These are phyloP conservation scores for Globisporangium carolinianum DNA, from an alignment of 352 stramenopile genomes.

Conservation along the genomic window DNA sequence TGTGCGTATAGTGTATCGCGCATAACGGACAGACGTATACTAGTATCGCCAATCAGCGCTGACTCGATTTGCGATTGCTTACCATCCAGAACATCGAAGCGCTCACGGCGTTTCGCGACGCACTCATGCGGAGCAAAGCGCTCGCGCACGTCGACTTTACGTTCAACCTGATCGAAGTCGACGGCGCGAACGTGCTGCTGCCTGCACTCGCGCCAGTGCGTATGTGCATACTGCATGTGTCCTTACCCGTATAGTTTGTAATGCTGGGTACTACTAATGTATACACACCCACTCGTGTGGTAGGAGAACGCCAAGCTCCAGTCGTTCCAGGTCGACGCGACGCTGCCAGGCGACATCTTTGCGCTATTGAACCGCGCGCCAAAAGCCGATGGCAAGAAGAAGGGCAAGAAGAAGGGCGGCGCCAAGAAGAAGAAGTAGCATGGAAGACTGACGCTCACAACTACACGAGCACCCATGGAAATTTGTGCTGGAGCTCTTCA, in stretches of 20 bases:
- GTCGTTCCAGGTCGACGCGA: conserved; percentile 73
- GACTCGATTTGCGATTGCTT: background rate
- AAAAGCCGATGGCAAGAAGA: conserved; percentile 74
- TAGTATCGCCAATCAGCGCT: too few species aligned
- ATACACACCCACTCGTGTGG: too few species aligned
- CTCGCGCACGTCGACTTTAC: conserved; percentile 71
- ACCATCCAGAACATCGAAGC: conserved; percentile 34
- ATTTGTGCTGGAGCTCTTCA: too few species aligned
- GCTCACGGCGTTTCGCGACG: conserved; percentile 50
- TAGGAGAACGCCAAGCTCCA: conserved; percentile 57
- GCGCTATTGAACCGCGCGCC: conserved; percentile 59
- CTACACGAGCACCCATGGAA: too few species aligned
- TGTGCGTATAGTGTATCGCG: conserved; percentile 15
- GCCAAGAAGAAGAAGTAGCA: conserved; percentile 57
- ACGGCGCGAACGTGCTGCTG: conserved; percentile 54
- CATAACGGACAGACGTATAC: background rate
- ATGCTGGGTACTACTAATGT: background rate
- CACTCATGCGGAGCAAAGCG: conserved; percentile 53
- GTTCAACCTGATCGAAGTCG: conserved; percentile 66
- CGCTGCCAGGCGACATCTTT: conserved; percentile 63
- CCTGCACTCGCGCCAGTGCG: conserved; percentile 40
- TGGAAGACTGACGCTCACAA: background rate
- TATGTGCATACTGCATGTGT: background rate
- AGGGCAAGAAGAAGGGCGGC: conserved; percentile 65
- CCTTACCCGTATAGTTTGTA: background rate